A percentile compares a stretch with the other conserved stretches of the same genome.
These are phyloP conservation scores for Morella rubra DNA, from an alignment of 306 rosid genomes.

Conservation along the genomic window DNA sequence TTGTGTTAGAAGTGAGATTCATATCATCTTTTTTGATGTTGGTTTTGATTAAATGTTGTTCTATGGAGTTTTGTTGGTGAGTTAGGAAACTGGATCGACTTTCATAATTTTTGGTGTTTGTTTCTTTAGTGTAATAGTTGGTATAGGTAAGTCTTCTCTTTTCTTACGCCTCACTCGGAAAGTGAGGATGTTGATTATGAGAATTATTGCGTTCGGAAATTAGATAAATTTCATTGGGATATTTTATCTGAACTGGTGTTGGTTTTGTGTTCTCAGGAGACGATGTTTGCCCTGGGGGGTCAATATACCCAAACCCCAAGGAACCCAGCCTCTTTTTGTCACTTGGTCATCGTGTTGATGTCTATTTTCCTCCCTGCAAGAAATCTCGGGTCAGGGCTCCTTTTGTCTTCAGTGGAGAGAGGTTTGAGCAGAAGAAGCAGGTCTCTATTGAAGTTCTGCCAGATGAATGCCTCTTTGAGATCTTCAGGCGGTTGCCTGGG, in stretches of 20 bases:
- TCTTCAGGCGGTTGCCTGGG: conserved; percentile 79
- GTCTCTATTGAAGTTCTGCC: conserved; percentile 75
- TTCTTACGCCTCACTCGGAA: too few relatives aligned
- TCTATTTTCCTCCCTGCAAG: conserved; percentile 64
- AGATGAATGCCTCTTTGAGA: conserved; percentile 92
- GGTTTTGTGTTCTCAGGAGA: conserved; percentile 54
- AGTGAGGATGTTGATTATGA: neutral
- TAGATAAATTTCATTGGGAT: neutral
- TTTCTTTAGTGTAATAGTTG: neutral
- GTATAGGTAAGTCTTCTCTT: neutral
- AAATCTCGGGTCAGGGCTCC: conserved; percentile 67
- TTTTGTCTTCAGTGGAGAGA: conserved; percentile 48
- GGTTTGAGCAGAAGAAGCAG: conserved; percentile 54
- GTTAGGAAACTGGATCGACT: neutral
- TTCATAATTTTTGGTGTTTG: neutral
- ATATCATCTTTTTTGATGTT: neutral
- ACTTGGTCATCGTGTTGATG: conserved; percentile 62
- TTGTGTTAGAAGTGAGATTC: neutral
- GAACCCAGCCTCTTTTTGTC: conserved; percentile 71
- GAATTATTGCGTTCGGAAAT: neutral
- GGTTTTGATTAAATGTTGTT: conserved; percentile 28
- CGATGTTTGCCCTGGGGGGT: conserved; percentile 74
- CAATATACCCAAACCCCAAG: conserved; percentile 79
- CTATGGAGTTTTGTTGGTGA: neutral
- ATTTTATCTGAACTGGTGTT: conserved; percentile 22